A percentile compares a stretch with the other conserved stretches of the same genome.
These are phyloP conservation scores for Cyclotella kingstonii DNA, from an alignment of 108 stramenopile genomes.

Conservation along the genomic window DNA sequence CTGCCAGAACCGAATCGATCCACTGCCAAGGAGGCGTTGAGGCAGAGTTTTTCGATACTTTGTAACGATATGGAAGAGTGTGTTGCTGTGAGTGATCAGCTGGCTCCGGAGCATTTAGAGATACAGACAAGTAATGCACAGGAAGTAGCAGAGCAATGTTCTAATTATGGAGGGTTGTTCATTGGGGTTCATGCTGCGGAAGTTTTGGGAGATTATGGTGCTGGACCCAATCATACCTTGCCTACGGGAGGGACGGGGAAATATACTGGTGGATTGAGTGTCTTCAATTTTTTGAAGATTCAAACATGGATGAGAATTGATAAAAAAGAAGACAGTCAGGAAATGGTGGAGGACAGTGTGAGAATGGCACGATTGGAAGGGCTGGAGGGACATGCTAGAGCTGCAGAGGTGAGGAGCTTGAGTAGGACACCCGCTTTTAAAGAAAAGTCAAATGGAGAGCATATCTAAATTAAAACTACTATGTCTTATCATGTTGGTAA, in stretches of 20 bases:
- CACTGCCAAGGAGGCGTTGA: constrained; percentile 80
- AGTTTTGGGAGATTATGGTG: constrained; percentile 98
- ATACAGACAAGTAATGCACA: constrained; percentile 87
- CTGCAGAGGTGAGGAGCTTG: constrained; percentile 86
- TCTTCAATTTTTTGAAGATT: constrained; percentile 96
- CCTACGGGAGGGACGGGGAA: constrained; percentile 97
- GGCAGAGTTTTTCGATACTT: constrained; percentile 80
- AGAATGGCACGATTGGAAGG: constrained; percentile 97
- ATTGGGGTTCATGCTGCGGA: constrained; percentile 94
- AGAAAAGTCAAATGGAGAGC: neutral
- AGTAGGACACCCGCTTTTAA: constrained; percentile 37
- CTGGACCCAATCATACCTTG: constrained; percentile 98
- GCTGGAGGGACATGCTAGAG: constrained; percentile 96
- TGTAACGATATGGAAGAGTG: constrained; percentile 86
- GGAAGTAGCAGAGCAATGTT: constrained; percentile 67
- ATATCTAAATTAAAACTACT: no score
- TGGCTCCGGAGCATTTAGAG: constrained; percentile 98
- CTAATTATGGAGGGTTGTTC: constrained; percentile 96
- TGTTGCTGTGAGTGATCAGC: constrained; percentile 75
- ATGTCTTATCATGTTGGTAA: no score
- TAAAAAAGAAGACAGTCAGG: constrained; percentile 51
- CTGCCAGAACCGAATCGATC: constrained; percentile 89
- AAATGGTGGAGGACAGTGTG: constrained; percentile 89
- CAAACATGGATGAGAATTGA: constrained; percentile 96
- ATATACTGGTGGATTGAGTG: constrained; percentile 96